Percentiles rank a stretch among this genome's conserved stretches.
These are phyloP conservation scores for Sherardia arvensis DNA, from an alignment of 257 asterid genomes.

Conservation along the genomic window DNA sequence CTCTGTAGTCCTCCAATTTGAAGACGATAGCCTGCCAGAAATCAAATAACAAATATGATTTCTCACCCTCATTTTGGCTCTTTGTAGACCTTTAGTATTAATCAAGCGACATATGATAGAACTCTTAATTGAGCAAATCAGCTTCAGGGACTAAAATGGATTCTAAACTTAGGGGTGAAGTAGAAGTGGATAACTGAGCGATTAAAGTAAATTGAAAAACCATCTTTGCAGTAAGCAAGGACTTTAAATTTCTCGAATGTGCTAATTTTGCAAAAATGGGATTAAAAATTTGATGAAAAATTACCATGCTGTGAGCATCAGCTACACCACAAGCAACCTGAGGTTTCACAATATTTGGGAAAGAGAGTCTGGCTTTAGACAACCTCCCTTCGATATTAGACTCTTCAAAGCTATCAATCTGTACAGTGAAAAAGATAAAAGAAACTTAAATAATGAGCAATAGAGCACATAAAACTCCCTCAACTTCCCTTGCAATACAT, in stretches of 20 bases:
- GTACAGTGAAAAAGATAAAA: constrained; percentile 21
- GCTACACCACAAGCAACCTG: constrained; percentile 98
- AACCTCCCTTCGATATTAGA: constrained; percentile 53
- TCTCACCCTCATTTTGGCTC: neutral
- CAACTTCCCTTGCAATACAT: neutral
- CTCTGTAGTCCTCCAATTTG: constrained; percentile 58
- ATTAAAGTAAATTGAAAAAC: neutral
- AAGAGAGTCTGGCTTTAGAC: constrained; percentile 53
- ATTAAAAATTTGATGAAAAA: constrained; percentile 2
- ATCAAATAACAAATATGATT: constrained; percentile 6
- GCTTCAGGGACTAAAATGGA: neutral
- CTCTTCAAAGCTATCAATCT: constrained; percentile 73
- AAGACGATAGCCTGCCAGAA: constrained; percentile 80
- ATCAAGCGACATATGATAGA: neutral
- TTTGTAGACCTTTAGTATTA: neutral
- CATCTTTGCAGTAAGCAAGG: neutral
- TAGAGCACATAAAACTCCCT: neutral
- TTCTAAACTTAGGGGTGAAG: neutral
- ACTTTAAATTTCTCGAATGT: neutral
- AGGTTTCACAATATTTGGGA: constrained; percentile 90
- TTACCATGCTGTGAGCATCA: constrained; percentile 96
- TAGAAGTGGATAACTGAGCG: neutral
- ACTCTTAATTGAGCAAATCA: neutral
- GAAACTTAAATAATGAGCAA: neutral
- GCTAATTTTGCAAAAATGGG: neutral